Evolutionary conservation across 371 early-diverging fungal genomes (phyloP).

Genomic region (Zopfochytrium polystomum): DNA sequence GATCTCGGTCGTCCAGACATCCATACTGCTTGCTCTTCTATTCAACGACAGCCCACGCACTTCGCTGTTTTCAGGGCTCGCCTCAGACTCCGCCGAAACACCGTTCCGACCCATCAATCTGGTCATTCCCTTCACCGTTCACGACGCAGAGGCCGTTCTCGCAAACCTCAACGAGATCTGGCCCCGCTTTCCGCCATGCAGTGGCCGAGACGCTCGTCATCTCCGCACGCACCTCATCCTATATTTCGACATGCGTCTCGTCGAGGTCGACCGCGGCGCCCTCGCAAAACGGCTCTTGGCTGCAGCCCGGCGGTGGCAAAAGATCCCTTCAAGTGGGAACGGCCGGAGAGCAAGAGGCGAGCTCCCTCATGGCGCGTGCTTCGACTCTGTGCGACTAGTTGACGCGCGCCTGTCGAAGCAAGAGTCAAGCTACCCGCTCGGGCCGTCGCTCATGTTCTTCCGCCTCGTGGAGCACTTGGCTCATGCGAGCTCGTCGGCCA

Average conservation of each 20-base stretch:
- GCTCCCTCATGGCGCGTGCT: slow-evolving; percentile 14
- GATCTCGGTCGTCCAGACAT: too few species aligned
- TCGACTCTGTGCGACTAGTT: slow-evolving; percentile 25
- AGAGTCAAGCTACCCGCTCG: slow-evolving; percentile 33
- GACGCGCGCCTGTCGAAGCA: slow-evolving; percentile 24
- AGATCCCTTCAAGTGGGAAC: not conserved
- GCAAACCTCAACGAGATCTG: slow-evolving; percentile 22
- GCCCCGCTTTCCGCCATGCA: slow-evolving; percentile 24
- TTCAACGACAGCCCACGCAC: too few species aligned
- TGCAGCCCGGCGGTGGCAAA: not conserved
- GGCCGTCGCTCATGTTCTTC: slow-evolving; percentile 36
- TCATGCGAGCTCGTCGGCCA: not conserved
- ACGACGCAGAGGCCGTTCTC: slow-evolving; percentile 15
- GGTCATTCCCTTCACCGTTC: slow-evolving; percentile 28
- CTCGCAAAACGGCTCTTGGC: slow-evolving; percentile 7
- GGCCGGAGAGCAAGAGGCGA: not conserved
- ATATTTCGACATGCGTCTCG: slow-evolving; percentile 29
- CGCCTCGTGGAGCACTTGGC: slow-evolving; percentile 1
- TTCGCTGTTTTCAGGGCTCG: too few species aligned
- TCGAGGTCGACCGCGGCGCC: not conserved
- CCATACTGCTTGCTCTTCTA: too few species aligned
- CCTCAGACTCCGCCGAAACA: too few species aligned
- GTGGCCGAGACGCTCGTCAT: not conserved
- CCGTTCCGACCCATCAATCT: too few species aligned
- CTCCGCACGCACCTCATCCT: slow-evolving; percentile 30